phyloP scores from a whole-genome alignment of 228 moss, liverwort and hornwort species.

The Sphagnum fallax region DNA sequence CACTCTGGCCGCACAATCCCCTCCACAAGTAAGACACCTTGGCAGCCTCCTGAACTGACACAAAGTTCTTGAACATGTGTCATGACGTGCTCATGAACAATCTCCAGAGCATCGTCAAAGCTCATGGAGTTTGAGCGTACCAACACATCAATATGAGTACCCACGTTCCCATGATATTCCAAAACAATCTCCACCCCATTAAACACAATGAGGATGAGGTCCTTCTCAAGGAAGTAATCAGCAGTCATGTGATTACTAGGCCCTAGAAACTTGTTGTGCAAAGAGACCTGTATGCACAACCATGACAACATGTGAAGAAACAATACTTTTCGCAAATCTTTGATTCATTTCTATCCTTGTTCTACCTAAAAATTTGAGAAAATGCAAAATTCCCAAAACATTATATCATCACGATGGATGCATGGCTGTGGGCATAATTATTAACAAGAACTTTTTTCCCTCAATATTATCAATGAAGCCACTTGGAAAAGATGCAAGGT shows the following conservation, averaged over 20 bases:
- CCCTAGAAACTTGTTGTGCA: background rate
- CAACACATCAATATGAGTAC: conserved; percentile 2
- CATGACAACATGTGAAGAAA: too few relatives aligned
- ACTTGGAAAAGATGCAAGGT: too few relatives aligned
- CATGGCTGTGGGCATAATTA: too few relatives aligned
- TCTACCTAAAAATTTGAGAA: too few relatives aligned
- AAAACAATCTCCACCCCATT: background rate
- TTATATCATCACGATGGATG: too few relatives aligned
- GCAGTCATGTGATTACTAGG: background rate
- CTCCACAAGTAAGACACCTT: background rate
- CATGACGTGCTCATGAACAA: background rate
- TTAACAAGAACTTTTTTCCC: too few relatives aligned
- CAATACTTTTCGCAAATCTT: too few relatives aligned
- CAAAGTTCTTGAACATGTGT: background rate
- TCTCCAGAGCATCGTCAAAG: background rate
- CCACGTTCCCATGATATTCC: background rate
- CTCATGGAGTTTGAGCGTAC: background rate
- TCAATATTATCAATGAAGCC: too few relatives aligned
- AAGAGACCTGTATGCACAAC: background rate
- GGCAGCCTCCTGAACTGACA: background rate
- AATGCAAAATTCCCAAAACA: too few relatives aligned
- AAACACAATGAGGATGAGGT: background rate
- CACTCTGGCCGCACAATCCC: background rate
- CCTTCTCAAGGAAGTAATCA: background rate
- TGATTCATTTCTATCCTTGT: too few relatives aligned